These are phyloP conservation scores for Fusarium sp. DNA, from an alignment of 2,329 filamentous ascomycete genomes.

Conservation along the genomic window DNA sequence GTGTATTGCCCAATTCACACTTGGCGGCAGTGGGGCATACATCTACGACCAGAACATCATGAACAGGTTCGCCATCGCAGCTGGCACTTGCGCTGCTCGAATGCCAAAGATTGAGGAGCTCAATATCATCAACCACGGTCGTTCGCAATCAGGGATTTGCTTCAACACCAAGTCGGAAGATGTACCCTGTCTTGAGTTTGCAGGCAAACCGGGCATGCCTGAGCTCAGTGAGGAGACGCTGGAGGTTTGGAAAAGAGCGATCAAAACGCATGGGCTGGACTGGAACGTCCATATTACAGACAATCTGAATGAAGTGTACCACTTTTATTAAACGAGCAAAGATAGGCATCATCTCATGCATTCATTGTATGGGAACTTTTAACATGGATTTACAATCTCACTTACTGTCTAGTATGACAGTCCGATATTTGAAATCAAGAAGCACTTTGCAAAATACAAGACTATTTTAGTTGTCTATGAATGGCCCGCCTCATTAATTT, in stretches of 20 bases:
- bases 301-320: background rate
- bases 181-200: constrained; percentile 10
- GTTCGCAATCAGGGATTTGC: background rate
- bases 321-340: background rate
- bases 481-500: accelerated
- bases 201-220: background rate
- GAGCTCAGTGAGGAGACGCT: background rate
- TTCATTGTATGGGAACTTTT: background rate
- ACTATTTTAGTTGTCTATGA: background rate
- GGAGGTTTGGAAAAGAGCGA: background rate
- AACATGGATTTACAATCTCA: background rate
- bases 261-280: background rate
- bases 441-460: background rate
- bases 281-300: background rate
- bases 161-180: background rate
- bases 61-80: constrained; percentile 6
- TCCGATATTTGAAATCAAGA: background rate
- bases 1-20: background rate
- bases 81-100: background rate
- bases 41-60: background rate
- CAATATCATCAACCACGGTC: background rate
- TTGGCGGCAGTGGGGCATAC: background rate
- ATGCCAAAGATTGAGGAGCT: constrained; percentile 14
- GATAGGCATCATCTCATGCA: background rate
- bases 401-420: background rate